These are phyloP conservation scores for Amylocarpus encephaloides DNA, from an alignment of 2,329 filamentous ascomycete species.

Conservation along the genomic window DNA sequence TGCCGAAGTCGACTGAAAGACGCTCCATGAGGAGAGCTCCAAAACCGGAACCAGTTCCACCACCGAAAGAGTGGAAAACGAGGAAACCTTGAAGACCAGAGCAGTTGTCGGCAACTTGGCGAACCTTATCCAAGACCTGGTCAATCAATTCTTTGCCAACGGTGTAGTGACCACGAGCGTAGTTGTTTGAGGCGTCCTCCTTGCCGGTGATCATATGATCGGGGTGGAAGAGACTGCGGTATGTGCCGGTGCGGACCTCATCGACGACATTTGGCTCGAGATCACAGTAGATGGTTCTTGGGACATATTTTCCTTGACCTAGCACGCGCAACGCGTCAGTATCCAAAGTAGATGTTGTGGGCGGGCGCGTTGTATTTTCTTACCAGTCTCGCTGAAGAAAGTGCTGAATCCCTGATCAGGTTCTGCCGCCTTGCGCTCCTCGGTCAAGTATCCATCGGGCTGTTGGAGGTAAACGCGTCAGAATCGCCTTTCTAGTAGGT, in stretches of 20 bases:
- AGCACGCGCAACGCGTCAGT: constrained; percentile 10
- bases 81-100: constrained; percentile 97
- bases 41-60: constrained; percentile 97
- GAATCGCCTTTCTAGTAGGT: constrained; percentile 11
- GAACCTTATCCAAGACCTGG: constrained; percentile 94
- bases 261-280: constrained; percentile 99
- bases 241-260: constrained; percentile 95
- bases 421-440: constrained; percentile 90
- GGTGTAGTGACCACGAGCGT: constrained; percentile 98
- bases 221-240: constrained; percentile 95
- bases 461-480: constrained; percentile 40
- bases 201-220: constrained; percentile 99
- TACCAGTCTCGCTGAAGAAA: constrained; percentile 99
- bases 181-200: constrained; percentile 99
- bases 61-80: constrained; percentile 99
- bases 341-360: background rate
- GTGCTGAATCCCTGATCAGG: constrained; percentile 98
- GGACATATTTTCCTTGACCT: constrained; percentile 99
- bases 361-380: constrained; percentile 22
- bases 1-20: constrained; percentile 97
- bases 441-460: constrained; percentile 98
- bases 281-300: constrained; percentile 98
- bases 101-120: constrained; percentile 96
- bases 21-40: constrained; percentile 98
- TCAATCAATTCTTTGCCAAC: constrained; percentile 99